These are phyloP conservation scores for Pyrenula massariospora DNA, from an alignment of 495 filamentous ascomycete species.

Conservation along the genomic window DNA sequence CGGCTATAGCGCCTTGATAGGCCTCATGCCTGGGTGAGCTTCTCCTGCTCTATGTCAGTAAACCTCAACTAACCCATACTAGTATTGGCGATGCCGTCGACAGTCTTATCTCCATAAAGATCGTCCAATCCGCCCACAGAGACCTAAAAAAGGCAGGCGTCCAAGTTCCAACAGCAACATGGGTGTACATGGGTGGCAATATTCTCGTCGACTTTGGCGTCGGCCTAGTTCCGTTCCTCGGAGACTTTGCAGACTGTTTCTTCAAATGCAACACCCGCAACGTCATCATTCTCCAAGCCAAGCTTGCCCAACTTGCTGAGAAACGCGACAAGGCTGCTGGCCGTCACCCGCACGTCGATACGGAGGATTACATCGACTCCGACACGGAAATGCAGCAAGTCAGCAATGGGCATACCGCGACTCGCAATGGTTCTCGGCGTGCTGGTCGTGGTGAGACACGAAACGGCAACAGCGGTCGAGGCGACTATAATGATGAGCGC, in stretches of 20 bases:
- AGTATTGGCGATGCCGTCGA: slow-evolving; percentile 72
- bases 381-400: neutral
- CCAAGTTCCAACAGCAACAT: slow-evolving; percentile 3
- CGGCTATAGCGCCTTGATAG: slow-evolving; percentile 76
- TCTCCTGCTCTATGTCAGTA: too few relatives aligned
- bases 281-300: slow-evolving; percentile 59
- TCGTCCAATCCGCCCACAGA: neutral
- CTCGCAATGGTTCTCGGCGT: neutral
- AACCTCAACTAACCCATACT: too few relatives aligned
- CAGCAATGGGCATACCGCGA: neutral
- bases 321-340: slow-evolving; percentile 10
- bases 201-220: slow-evolving; percentile 67
- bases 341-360: neutral
- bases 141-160: neutral
- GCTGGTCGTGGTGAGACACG: neutral
- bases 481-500: too few relatives aligned
- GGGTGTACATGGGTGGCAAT: slow-evolving; percentile 47
- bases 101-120: slow-evolving; percentile 17
- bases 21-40: slow-evolving; percentile 64
- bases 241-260: slow-evolving; percentile 65
- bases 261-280: slow-evolving; percentile 67
- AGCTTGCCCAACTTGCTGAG: slow-evolving; percentile 42
- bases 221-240: slow-evolving; percentile 75
- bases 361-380: neutral
- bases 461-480: too few relatives aligned